These are phyloP conservation scores for Opeltia flavorubescens DNA, from an alignment of 495 filamentous ascomycete genomes.

Conservation along the genomic window DNA sequence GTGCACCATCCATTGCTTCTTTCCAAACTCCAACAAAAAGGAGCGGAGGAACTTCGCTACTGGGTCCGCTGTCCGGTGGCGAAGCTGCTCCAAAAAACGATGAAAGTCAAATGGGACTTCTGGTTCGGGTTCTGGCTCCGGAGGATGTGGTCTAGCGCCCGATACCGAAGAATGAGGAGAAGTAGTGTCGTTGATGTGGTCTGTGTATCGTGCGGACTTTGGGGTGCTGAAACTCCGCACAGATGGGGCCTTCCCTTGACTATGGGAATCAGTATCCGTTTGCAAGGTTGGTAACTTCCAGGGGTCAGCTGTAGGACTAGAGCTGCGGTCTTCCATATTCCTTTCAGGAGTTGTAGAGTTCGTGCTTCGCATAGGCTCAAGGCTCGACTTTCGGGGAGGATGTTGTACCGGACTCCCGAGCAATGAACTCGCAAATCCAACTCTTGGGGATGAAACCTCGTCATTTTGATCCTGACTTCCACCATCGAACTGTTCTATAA, in stretches of 20 bases:
- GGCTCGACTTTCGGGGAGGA: conserved; percentile 70
- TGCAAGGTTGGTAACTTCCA: not conserved
- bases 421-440: conserved; percentile 59
- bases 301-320: not conserved
- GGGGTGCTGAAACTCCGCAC: conserved; percentile 6
- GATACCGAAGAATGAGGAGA: conserved; percentile 13
- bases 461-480: conserved; percentile 50
- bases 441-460: conserved; percentile 68
- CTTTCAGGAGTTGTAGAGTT: conserved; percentile 13
- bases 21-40: conserved; percentile 88
- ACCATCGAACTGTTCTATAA: conserved; percentile 76
- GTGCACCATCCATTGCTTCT: conserved; percentile 98
- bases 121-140: conserved; percentile 79
- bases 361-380: conserved; percentile 49
- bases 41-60: conserved; percentile 91
- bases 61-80: conserved; percentile 89
- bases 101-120: conserved; percentile 95
- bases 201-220: conserved; percentile 6
- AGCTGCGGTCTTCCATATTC: not conserved
- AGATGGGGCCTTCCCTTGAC: not conserved
- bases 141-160: conserved; percentile 43
- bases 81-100: conserved; percentile 85
- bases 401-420: conserved; percentile 49
- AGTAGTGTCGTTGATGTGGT: conserved; percentile 1
- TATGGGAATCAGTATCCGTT: not conserved